Evolutionary conservation across 75 land plant species (phyloP).

Genomic region (Adiantum capillusveneris): DNA sequence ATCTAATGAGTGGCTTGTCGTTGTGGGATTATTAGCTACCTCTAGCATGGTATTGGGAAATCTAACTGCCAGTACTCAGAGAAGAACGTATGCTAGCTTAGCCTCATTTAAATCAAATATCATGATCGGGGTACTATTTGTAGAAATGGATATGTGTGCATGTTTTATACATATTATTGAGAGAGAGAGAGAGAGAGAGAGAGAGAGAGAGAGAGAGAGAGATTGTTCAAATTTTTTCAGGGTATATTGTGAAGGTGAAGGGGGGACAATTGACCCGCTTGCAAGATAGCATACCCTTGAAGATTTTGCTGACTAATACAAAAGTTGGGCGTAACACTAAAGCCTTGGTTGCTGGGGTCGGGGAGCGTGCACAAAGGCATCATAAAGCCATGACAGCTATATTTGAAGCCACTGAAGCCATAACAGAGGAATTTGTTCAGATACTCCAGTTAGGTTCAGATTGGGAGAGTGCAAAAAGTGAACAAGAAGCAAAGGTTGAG

Average conservation of each 20-base stretch:
- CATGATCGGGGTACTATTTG: too few relatives aligned
- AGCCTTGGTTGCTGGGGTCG: slow-evolving; percentile 81
- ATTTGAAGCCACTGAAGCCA: slow-evolving; percentile 70
- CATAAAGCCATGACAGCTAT: slow-evolving; percentile 73
- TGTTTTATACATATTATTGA: too few relatives aligned
- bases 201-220: too few relatives aligned
- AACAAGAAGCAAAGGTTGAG: slow-evolving; percentile 56
- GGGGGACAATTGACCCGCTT: slow-evolving; percentile 56
- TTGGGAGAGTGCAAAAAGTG: slow-evolving; percentile 36
- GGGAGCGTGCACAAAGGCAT: slow-evolving; percentile 65
- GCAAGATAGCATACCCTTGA: slow-evolving; percentile 50
- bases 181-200: too few relatives aligned
- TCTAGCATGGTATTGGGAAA: too few relatives aligned
- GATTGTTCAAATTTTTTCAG: slow-evolving; percentile 37
- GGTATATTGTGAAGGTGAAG: slow-evolving; percentile 72
- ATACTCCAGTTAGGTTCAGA: slow-evolving; percentile 55
- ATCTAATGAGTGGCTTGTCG: too few relatives aligned
- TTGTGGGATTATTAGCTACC: too few relatives aligned
- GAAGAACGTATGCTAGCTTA: too few relatives aligned
- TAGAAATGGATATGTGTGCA: too few relatives aligned
- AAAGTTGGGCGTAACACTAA: slow-evolving; percentile 89
- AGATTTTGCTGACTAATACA: slow-evolving; percentile 85
- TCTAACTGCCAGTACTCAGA: too few relatives aligned
- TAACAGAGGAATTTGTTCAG: slow-evolving; percentile 59
- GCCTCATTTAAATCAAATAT: too few relatives aligned